These are phyloP conservation scores for Smittium culicis DNA, from an alignment of 371 early-diverging fungal genomes.

Conservation along the genomic window DNA sequence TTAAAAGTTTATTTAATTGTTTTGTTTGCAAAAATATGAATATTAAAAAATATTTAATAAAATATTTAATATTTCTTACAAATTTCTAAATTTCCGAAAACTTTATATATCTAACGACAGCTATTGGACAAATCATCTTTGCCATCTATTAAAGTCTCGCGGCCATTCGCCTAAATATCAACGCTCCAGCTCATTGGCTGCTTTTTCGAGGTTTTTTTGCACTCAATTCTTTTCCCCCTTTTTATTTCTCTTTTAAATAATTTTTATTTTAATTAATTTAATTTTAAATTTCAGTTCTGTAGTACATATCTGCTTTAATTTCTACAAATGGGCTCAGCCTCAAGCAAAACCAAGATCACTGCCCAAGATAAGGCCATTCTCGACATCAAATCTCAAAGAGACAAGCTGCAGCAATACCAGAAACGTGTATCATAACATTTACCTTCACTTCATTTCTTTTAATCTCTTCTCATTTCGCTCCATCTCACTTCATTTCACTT, in stretches of 20 bases:
- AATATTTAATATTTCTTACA: too few species aligned
- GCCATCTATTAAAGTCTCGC: background rate
- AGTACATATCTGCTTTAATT: too few species aligned
- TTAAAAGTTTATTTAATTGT: too few species aligned
- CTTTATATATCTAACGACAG: too few species aligned
- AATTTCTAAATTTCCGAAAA: too few species aligned
- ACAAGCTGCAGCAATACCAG: slow-evolving; percentile 80
- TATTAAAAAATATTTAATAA: too few species aligned
- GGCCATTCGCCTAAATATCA: background rate
- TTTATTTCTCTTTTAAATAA: background rate
- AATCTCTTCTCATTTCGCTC: background rate
- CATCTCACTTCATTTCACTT: background rate
- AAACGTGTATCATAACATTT: slow-evolving; percentile 42
- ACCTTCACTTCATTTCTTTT: background rate
- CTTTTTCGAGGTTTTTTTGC: background rate
- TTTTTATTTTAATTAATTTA: background rate
- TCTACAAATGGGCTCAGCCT: slow-evolving; percentile 37
- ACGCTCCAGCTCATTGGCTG: background rate
- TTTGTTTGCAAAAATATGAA: too few species aligned
- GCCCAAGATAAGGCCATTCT: slow-evolving; percentile 81
- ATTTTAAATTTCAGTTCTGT: background rate
- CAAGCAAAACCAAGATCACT: slow-evolving; percentile 50
- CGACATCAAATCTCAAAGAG: slow-evolving; percentile 87
- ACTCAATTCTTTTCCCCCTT: background rate
- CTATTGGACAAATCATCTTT: too few species aligned